Evolutionary conservation across 2,329 filamentous ascomycete species (phyloP).

Genomic region (Coleophoma crateriformis): DNA sequence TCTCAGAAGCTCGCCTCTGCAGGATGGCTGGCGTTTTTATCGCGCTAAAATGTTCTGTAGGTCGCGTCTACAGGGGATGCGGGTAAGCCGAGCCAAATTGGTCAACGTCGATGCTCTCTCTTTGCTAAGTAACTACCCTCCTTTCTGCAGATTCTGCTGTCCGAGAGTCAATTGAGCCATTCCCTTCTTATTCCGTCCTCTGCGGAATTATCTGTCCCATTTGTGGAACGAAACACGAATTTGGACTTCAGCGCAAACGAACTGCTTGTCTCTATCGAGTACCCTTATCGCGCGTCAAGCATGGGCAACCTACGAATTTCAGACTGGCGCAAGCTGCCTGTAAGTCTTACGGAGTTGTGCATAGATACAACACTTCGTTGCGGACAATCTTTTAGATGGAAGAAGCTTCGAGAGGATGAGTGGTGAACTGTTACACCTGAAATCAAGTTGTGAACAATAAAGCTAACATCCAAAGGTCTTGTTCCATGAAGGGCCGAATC

Average conservation of each 20-base stretch:
- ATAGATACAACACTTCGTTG: slow-evolving; percentile 93
- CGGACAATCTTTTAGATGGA: slow-evolving; percentile 96
- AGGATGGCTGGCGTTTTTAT: too few relatives aligned
- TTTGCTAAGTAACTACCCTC: too few relatives aligned
- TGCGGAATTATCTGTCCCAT: too few relatives aligned
- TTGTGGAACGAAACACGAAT: too few relatives aligned
- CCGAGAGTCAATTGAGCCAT: too few relatives aligned
- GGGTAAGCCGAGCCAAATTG: too few relatives aligned
- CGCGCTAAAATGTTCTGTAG: too few relatives aligned
- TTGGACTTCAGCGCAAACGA: background rate
- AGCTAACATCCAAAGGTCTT: slow-evolving; percentile 50
- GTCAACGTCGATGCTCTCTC: background rate
- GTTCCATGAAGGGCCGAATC: slow-evolving; percentile 79
- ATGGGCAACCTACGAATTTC: slow-evolving; percentile 41
- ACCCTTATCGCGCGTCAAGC: background rate
- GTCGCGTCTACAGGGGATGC: too few relatives aligned
- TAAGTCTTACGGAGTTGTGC: slow-evolving; percentile 79
- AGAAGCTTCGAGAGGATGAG: slow-evolving; percentile 73
- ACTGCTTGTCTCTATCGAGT: background rate
- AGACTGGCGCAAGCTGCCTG: slow-evolving; percentile 83
- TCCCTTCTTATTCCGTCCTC: too few relatives aligned
- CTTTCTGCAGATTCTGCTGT: too few relatives aligned
- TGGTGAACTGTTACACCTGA: slow-evolving; percentile 52
- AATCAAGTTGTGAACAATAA: slow-evolving; percentile 2
- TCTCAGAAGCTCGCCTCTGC: too few relatives aligned